Conservation (phyloP, 768 basidiomycete species). For the Suillus weaverae region DNA sequence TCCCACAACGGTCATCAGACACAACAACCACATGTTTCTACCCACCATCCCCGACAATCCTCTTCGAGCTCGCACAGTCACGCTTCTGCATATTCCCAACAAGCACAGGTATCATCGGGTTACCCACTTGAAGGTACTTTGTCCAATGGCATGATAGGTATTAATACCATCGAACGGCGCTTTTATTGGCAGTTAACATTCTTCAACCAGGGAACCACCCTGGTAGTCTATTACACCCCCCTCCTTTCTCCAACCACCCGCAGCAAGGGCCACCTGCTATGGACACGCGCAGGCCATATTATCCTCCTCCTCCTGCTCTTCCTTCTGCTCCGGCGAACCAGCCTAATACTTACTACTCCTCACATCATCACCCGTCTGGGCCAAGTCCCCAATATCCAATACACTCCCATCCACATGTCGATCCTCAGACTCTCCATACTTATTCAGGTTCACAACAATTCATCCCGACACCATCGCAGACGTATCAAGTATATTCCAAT, state of each 20-base stretch:
- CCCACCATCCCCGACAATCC: conserved; percentile 16
- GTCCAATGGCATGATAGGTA: conserved; percentile 28
- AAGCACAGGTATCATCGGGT: conserved; percentile 22
- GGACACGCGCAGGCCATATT: conserved; percentile 26
- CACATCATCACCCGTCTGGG: conserved; percentile 10
- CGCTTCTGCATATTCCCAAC: conserved; percentile 23
- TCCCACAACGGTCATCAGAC: conserved; percentile 12
- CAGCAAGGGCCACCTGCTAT: conserved; percentile 16
- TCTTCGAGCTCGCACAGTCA: conserved; percentile 24
- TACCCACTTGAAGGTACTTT: conserved; percentile 27
- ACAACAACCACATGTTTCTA: conserved; percentile 18
- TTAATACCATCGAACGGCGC: not conserved
- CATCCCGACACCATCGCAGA: conserved; percentile 51
- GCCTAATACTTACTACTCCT: conserved; percentile 15
- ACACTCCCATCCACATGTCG: conserved; percentile 15
- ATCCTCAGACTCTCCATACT: conserved; percentile 16
- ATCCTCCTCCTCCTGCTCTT: not conserved
- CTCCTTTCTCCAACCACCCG: conserved; percentile 22
- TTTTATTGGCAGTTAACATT: conserved; percentile 11
- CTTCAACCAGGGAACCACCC: conserved; percentile 24
- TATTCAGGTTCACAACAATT: conserved; percentile 33
- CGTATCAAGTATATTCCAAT: conserved; percentile 36
- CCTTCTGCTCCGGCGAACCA: not conserved
- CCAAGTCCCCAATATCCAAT: not conserved
- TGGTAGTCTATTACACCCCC: conserved; percentile 15